A percentile compares a stretch with the other conserved stretches of the same genome.
phyloP scores from a whole-genome alignment of 768 basidiomycete species.

The Mycena polygramma region DNA sequence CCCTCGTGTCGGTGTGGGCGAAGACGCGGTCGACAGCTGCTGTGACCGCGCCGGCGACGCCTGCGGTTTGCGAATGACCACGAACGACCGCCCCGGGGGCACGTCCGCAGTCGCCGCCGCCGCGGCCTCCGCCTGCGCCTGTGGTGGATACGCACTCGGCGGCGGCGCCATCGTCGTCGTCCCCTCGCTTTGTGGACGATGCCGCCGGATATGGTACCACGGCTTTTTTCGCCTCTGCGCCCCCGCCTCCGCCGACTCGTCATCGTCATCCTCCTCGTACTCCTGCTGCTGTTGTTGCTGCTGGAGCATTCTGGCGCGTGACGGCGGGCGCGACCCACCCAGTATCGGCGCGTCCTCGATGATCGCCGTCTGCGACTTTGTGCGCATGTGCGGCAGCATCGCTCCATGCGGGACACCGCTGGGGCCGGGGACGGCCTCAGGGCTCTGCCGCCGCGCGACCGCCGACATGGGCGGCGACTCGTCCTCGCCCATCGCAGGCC shows the following conservation, averaged over 20 bases:
- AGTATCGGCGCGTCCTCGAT: slow-evolving; percentile 71
- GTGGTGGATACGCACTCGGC: slow-evolving; percentile 41
- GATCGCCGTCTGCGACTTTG: slow-evolving; percentile 87
- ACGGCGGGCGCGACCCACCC: slow-evolving; percentile 35
- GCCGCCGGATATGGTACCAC: slow-evolving; percentile 77
- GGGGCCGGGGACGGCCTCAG: slow-evolving; percentile 41
- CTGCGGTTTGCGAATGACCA: slow-evolving; percentile 75
- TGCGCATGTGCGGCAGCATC: slow-evolving; percentile 77
- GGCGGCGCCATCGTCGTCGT: slow-evolving; percentile 33
- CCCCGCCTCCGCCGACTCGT: slow-evolving; percentile 54
- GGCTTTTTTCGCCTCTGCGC: slow-evolving; percentile 69
- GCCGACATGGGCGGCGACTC: slow-evolving; percentile 65
- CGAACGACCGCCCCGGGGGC: slow-evolving; percentile 69
- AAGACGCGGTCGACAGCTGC: slow-evolving; percentile 46
- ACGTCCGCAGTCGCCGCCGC: slow-evolving; percentile 48
- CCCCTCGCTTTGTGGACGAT: slow-evolving; percentile 72
- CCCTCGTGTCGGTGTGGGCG: slow-evolving; percentile 44
- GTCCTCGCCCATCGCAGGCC: slow-evolving; percentile 49
- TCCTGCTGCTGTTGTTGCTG: slow-evolving; percentile 17
- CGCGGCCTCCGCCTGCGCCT: slow-evolving; percentile 52
- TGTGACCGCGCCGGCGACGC: slow-evolving; percentile 51
- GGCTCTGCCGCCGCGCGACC: slow-evolving; percentile 56
- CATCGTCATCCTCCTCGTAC: slow-evolving; percentile 51
- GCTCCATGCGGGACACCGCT: slow-evolving; percentile 68
- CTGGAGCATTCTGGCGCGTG: slow-evolving; percentile 22